Evolutionary conservation across 192 early-diverging fungal species (phyloP).

Genomic region (Rhizoclosmatium sp.): DNA sequence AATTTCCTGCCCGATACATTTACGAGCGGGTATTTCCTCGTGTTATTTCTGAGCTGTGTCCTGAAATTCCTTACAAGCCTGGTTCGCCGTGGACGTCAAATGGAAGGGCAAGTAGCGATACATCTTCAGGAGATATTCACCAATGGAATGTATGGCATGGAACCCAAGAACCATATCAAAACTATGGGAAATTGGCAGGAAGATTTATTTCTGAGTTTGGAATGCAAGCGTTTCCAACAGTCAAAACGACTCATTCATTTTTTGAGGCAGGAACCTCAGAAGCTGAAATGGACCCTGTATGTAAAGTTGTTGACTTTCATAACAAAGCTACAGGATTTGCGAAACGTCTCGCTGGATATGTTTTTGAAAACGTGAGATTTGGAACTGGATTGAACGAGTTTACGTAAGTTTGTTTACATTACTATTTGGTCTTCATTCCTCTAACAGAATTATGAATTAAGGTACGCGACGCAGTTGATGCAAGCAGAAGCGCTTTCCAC

Average conservation of each 20-base stretch:
- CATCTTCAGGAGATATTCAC: constrained; percentile 42
- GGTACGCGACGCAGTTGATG: constrained; percentile 47
- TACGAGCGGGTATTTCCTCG: constrained; percentile 42
- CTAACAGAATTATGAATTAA: background rate
- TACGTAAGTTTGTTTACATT: constrained; percentile 25
- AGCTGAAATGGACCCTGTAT: constrained; percentile 34
- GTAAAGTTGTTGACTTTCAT: constrained; percentile 28
- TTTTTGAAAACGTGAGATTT: constrained; percentile 49
- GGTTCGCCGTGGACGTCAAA: constrained; percentile 39
- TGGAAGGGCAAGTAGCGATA: constrained; percentile 25
- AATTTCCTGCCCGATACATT: constrained; percentile 43
- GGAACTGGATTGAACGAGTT: constrained; percentile 38
- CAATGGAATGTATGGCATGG: constrained; percentile 59
- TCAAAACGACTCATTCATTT: constrained; percentile 37
- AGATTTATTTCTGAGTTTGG: constrained; percentile 53
- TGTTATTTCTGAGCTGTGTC: constrained; percentile 6
- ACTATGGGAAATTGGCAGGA: constrained; percentile 43
- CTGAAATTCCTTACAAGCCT: constrained; percentile 30
- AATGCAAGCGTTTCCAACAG: constrained; percentile 45
- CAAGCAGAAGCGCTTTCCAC: constrained; percentile 43
- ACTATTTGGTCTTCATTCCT: background rate
- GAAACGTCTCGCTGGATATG: constrained; percentile 40
- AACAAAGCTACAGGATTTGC: constrained; percentile 48
- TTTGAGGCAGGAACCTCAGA: constrained; percentile 26
- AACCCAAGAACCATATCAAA: constrained; percentile 46